Percentiles rank a stretch among this genome's conserved stretches.
Conservation (phyloP, 805 yeast genomes). For the Candida alai region DNA sequence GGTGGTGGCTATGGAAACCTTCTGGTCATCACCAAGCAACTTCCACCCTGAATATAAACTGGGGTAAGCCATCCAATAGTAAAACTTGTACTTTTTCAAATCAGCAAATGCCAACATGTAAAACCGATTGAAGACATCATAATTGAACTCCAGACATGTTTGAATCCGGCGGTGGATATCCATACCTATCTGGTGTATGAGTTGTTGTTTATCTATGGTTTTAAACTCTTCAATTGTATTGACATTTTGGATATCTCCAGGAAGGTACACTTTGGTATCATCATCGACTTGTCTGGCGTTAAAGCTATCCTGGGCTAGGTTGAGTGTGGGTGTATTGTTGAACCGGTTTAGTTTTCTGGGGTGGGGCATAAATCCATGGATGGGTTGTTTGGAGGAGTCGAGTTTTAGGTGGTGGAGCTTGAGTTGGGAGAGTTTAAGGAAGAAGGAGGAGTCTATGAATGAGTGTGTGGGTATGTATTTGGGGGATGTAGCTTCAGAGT, state of each 20-base stretch:
- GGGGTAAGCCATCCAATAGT: conserved; percentile 89
- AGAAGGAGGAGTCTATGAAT: conserved; percentile 84
- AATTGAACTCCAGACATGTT: conserved; percentile 22
- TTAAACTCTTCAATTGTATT: conserved; percentile 89
- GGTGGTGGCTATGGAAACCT: not conserved
- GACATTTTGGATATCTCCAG: conserved; percentile 49
- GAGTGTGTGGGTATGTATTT: conserved; percentile 57
- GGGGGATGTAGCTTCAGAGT: no score
- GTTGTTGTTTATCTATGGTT: conserved; percentile 54
- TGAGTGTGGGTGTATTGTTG: conserved; percentile 31
- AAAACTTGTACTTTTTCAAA: conserved; percentile 80
- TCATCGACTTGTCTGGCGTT: conserved; percentile 9
- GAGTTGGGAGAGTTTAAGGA: conserved; percentile 64
- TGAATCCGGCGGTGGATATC: conserved; percentile 23
- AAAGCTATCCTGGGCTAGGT: conserved; percentile 33
- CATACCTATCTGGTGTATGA: conserved; percentile 43
- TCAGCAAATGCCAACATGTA: conserved; percentile 70
- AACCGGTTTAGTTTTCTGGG: conserved; percentile 32
- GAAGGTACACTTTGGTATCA: conserved; percentile 15
- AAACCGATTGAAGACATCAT: conserved; percentile 33
- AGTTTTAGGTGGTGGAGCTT: conserved; percentile 74
- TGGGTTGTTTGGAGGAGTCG: conserved; percentile 41
- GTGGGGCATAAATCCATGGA: conserved; percentile 43
- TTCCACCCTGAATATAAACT: conserved; percentile 53
- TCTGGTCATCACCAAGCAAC: conserved; percentile 8